Evolutionary conservation across 371 early-diverging fungal genomes (phyloP).

Genomic region (Apophysomyces ossiformis): DNA sequence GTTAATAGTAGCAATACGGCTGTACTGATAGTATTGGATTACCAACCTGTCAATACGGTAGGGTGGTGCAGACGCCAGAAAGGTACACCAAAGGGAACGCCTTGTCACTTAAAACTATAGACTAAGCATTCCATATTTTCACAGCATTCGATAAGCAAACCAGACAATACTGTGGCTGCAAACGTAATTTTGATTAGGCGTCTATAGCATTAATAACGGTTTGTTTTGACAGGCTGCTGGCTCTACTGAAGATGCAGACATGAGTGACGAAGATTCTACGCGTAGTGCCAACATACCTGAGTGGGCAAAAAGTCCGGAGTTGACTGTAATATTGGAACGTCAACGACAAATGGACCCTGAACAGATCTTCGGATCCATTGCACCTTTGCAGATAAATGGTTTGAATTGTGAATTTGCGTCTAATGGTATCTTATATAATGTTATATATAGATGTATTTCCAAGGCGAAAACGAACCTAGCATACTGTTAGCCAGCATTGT

Average conservation of each 20-base stretch:
- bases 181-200: not conserved
- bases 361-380: constrained; percentile 10
- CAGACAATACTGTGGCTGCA: not conserved
- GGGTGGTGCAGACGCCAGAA: too few species aligned
- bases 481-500: too few species aligned
- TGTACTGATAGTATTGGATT: too few species aligned
- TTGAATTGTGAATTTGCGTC: not conserved
- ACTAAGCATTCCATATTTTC: not conserved
- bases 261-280: not conserved
- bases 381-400: constrained; percentile 16
- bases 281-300: not conserved
- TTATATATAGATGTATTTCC: constrained; percentile 1
- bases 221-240: not conserved
- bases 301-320: constrained; percentile 12
- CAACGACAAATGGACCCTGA: constrained; percentile 8
- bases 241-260: not conserved
- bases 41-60: too few species aligned
- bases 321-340: not conserved
- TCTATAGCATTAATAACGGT: not conserved
- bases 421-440: not conserved
- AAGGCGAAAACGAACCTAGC: not conserved
- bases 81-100: too few species aligned
- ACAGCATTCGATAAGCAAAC: not conserved
- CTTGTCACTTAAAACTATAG: too few species aligned
- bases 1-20: too few species aligned